Percentiles rank a stretch among this genome's conserved stretches.
phyloP scores from a whole-genome alignment of 345 rosid genomes.

The Populus ilicifolia region DNA sequence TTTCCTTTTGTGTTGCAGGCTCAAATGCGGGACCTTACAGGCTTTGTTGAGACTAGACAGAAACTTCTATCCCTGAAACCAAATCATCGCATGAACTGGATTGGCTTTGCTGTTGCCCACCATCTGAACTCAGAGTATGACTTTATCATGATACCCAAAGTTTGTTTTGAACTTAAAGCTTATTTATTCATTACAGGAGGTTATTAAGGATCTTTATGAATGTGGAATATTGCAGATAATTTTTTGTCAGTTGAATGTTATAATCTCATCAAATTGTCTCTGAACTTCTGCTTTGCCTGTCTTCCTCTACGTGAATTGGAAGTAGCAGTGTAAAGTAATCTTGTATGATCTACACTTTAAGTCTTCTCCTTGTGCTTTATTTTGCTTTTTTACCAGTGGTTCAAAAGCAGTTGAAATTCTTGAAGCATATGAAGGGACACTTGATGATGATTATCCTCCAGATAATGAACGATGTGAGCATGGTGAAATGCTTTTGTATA shows the following conservation, averaged over 20 bases:
- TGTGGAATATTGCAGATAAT: not conserved
- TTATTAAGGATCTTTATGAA: not conserved
- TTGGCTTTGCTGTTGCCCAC: conserved; percentile 97
- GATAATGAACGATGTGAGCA: conserved; percentile 94
- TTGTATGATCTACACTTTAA: not conserved
- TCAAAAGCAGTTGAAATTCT: conserved; percentile 96
- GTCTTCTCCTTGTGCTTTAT: not conserved
- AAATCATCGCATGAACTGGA: conserved; percentile 99
- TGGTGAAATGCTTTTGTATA: conserved; percentile 96
- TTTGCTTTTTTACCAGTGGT: conserved; percentile 43
- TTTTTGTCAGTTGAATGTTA: not conserved
- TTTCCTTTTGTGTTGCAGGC: conserved; percentile 52
- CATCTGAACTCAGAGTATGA: conserved; percentile 82
- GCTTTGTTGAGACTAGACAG: conserved; percentile 96
- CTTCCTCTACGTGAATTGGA: not conserved
- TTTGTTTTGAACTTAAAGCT: not conserved
- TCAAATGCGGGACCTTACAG: conserved; percentile 96
- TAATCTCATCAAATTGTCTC: not conserved
- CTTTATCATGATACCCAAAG: conserved; percentile 19
- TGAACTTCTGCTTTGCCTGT: not conserved
- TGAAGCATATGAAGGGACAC: conserved; percentile 98
- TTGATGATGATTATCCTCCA: conserved; percentile 97
- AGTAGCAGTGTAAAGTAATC: not conserved
- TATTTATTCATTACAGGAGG: not conserved
- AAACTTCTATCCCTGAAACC: conserved; percentile 90